Evolutionary conservation across 129 eudicot genomes (phyloP).

Genomic region (Artemisia annua): DNA sequence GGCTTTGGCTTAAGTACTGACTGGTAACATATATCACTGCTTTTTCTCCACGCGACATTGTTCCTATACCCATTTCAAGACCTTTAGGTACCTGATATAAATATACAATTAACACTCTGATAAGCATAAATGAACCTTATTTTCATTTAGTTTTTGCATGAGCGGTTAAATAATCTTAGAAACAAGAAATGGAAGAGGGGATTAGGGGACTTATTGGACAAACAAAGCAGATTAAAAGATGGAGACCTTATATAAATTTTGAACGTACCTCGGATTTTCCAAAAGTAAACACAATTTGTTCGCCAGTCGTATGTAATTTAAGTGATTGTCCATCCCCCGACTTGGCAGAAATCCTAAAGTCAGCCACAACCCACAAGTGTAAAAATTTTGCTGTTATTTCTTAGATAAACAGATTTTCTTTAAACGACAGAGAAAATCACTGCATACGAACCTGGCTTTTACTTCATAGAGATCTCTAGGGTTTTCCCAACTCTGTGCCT

Average conservation of each 20-base stretch:
- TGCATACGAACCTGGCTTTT: slow-evolving; percentile 67
- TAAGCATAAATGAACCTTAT: not conserved
- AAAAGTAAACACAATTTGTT: slow-evolving; percentile 77
- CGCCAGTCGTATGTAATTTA: slow-evolving; percentile 47
- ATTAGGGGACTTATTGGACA: slow-evolving; percentile 8
- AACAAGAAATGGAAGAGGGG: not conserved
- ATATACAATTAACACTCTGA: slow-evolving; percentile 8
- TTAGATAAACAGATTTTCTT: slow-evolving; percentile 3
- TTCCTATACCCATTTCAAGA: slow-evolving; percentile 96
- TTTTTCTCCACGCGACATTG: slow-evolving; percentile 93
- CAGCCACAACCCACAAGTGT: slow-evolving; percentile 31
- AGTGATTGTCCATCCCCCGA: slow-evolving; percentile 74
- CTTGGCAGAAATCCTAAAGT: slow-evolving; percentile 71
- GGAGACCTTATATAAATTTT: not conserved
- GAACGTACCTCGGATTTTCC: slow-evolving; percentile 83
- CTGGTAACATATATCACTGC: slow-evolving; percentile 74
- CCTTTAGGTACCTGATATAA: slow-evolving; percentile 79
- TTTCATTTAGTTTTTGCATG: slow-evolving; percentile 8
- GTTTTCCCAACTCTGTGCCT: slow-evolving; percentile 95
- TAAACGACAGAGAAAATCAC: slow-evolving; percentile 5
- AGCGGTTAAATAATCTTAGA: not conserved
- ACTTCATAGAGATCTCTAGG: slow-evolving; percentile 98
- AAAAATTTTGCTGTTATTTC: slow-evolving; percentile 7
- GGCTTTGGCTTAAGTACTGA: slow-evolving; percentile 59
- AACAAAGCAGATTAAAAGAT: not conserved